phyloP scores from a whole-genome alignment of 768 basidiomycete genomes.

The Cystofilobasidium macerans region DNA sequence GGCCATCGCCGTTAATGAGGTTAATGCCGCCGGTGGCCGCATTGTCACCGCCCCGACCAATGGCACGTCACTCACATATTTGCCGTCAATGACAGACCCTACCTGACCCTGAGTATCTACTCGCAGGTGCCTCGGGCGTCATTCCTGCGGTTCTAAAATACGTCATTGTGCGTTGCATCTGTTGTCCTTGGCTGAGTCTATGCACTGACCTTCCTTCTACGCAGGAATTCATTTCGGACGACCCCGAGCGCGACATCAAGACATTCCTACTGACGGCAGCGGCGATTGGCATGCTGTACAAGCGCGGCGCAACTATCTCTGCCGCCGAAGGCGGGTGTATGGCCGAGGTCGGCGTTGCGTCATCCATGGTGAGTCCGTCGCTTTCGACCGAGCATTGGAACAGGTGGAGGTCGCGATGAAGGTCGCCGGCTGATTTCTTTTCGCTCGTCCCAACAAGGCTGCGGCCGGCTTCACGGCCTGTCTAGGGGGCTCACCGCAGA shows the following conservation, averaged over 20 bases:
- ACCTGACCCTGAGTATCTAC: background rate
- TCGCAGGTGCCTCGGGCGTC: constrained; percentile 65
- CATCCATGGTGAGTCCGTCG: constrained; percentile 70
- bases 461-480: constrained; percentile 86
- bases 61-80: constrained; percentile 1
- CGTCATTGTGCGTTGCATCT: constrained; percentile 48
- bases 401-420: too few species aligned
- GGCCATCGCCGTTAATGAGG: constrained; percentile 45
- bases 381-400: background rate
- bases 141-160: constrained; percentile 75
- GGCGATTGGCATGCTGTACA: constrained; percentile 86
- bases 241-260: constrained; percentile 60
- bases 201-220: background rate
- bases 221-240: constrained; percentile 33
- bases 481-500: constrained; percentile 59
- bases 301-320: constrained; percentile 68
- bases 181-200: background rate
- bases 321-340: constrained; percentile 76
- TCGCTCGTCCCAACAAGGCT: constrained; percentile 15
- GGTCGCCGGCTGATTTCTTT: background rate
- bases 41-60: constrained; percentile 69
- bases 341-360: constrained; percentile 94
- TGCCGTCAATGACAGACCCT: too few species aligned
- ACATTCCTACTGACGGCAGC: constrained; percentile 68
- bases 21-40: constrained; percentile 69